A percentile compares a stretch with the other conserved stretches of the same genome.
Evolutionary conservation across 2,329 filamentous ascomycete species (phyloP).

Genomic region (Proliferodiscus dingleyae): DNA sequence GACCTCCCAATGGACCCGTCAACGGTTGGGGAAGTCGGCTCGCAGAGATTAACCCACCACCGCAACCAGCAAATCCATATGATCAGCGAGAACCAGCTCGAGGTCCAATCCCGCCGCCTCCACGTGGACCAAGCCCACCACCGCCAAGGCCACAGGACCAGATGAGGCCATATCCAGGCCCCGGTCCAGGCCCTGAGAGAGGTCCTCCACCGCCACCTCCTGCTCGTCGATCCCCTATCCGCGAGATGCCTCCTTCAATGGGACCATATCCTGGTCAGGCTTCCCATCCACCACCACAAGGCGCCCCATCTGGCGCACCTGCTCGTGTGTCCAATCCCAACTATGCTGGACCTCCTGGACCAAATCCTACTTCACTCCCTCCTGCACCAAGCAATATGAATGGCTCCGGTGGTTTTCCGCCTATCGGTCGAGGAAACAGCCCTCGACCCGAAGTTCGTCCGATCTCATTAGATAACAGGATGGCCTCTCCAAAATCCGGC

Average conservation of each 20-base stretch:
- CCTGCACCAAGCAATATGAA: slow-evolving; percentile 37
- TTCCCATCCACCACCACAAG: slow-evolving; percentile 46
- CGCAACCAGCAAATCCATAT: slow-evolving; percentile 75
- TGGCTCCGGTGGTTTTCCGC: slow-evolving; percentile 46
- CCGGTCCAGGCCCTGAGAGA: slow-evolving; percentile 26
- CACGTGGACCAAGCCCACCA: slow-evolving; percentile 62
- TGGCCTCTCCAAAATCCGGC: slow-evolving; percentile 84
- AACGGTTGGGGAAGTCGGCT: slow-evolving; percentile 61
- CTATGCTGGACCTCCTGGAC: slow-evolving; percentile 43
- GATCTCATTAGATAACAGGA: slow-evolving; percentile 69
- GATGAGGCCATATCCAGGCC: slow-evolving; percentile 64
- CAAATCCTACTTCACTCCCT: slow-evolving; percentile 36
- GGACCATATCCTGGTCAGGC: slow-evolving; percentile 28
- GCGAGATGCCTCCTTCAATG: slow-evolving; percentile 30
- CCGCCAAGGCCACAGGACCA: slow-evolving; percentile 68
- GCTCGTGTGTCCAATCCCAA: slow-evolving; percentile 55
- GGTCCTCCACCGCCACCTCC: slow-evolving; percentile 51
- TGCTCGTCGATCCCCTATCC: slow-evolving; percentile 48
- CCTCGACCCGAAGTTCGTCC: slow-evolving; percentile 80
- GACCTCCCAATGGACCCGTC: slow-evolving; percentile 29
- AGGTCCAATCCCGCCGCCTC: slow-evolving; percentile 61
- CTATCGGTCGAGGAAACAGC: slow-evolving; percentile 70
- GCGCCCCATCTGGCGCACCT: slow-evolving; percentile 36
- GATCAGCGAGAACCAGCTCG: slow-evolving; percentile 72
- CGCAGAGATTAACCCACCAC: slow-evolving; percentile 72